Conservation (phyloP, 2,329 filamentous ascomycete genomes). For the Dactylonectria macrodidyma region DNA sequence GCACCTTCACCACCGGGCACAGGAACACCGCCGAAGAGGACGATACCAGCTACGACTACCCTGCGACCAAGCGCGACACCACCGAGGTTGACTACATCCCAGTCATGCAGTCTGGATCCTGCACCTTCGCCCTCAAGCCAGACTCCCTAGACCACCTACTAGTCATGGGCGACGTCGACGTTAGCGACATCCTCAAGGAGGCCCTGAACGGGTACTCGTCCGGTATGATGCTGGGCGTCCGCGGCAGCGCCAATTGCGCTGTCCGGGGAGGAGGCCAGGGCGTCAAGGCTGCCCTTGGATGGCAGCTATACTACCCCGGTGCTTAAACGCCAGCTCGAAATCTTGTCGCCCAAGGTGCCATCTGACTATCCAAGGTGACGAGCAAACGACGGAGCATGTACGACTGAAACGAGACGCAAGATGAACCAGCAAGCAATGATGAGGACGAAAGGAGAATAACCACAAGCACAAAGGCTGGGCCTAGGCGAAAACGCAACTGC, state of each 20-base stretch:
- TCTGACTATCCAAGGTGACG: too few species aligned
- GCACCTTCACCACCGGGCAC: slow-evolving; percentile 48
- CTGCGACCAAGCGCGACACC: neutral
- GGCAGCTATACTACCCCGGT: slow-evolving; percentile 31
- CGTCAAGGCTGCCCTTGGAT: slow-evolving; percentile 14
- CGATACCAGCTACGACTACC: slow-evolving; percentile 8
- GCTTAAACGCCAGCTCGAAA: slow-evolving; percentile 9
- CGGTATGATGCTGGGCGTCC: slow-evolving; percentile 13
- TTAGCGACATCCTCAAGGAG: slow-evolving; percentile 39
- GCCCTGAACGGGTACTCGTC: slow-evolving; percentile 24
- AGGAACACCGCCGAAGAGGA: neutral
- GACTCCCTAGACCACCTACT: slow-evolving; percentile 22
- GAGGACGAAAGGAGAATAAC: too few species aligned
- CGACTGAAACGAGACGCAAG: slow-evolving; percentile 1
- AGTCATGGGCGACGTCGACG: slow-evolving; percentile 45
- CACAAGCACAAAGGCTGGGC: slow-evolving; percentile 11
- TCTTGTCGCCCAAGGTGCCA: neutral
- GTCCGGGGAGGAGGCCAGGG: slow-evolving; percentile 8
- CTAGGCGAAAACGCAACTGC: slow-evolving; percentile 2
- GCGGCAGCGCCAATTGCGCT: slow-evolving; percentile 19
- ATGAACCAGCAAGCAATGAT: neutral
- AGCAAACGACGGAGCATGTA: neutral
- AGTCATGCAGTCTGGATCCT: slow-evolving; percentile 25
- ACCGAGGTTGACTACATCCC: slow-evolving; percentile 15
- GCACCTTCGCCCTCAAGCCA: slow-evolving; percentile 26